These are phyloP conservation scores for Aphanomyces astaci DNA, from an alignment of 352 stramenopile genomes.

Conservation along the genomic window DNA sequence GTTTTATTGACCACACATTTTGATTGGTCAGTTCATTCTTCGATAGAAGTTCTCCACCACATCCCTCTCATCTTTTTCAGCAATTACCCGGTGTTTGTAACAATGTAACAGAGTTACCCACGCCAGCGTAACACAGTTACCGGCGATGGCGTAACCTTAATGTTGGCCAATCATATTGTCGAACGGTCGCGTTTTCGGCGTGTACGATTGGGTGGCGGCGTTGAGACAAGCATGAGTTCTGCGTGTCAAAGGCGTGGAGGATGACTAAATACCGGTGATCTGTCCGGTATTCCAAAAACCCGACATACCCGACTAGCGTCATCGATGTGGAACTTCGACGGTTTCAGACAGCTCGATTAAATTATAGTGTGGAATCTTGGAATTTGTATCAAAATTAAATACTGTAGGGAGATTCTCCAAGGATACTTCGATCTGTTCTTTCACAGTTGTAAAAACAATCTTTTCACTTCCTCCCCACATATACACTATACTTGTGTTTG, in stretches of 20 bases:
- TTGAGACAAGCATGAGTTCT: neutral
- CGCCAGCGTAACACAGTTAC: neutral
- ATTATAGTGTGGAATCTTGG: neutral
- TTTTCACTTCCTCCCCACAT: neutral
- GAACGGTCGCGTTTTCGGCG: neutral
- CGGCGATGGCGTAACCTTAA: neutral
- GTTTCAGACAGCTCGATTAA: neutral
- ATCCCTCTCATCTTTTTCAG: neutral
- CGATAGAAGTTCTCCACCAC: constrained; percentile 5
- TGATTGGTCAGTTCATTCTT: neutral
- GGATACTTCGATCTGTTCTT: constrained; percentile 2
- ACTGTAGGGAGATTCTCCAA: neutral
- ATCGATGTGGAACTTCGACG: neutral
- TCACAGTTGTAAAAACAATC: neutral
- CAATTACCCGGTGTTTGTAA: neutral
- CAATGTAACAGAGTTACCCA: neutral
- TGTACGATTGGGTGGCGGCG: no score
- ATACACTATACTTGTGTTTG: neutral
- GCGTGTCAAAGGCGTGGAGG: no score
- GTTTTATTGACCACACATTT: neutral
- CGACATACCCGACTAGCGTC: neutral
- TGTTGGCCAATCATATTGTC: neutral
- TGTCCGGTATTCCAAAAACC: no score
- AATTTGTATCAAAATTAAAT: neutral
- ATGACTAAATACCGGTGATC: neutral